Evolutionary conservation across 192 early-diverging fungal species (phyloP).

Genomic region (Entomortierella chlamydospora): DNA sequence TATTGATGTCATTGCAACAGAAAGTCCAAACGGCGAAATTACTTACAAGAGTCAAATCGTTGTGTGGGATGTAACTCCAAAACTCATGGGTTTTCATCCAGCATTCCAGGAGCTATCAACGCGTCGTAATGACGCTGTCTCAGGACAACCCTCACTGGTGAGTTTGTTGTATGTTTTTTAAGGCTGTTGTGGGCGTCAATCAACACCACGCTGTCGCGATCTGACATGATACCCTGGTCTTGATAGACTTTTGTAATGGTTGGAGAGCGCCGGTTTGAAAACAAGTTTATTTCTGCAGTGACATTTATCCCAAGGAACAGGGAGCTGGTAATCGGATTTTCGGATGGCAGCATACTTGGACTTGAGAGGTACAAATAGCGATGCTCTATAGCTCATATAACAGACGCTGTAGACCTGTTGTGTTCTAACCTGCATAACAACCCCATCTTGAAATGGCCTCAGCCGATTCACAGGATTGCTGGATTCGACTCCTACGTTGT

Average conservation of each 20-base stretch:
- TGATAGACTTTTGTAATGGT: slow-evolving; percentile 47
- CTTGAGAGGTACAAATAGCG: slow-evolving; percentile 44
- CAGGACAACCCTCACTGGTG: slow-evolving; percentile 50
- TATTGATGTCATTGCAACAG: neutral
- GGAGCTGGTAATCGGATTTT: slow-evolving; percentile 42
- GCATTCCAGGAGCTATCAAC: slow-evolving; percentile 51
- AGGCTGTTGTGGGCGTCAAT: no score
- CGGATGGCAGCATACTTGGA: slow-evolving; percentile 43
- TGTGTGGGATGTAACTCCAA: slow-evolving; percentile 41
- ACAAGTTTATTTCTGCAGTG: slow-evolving; percentile 39
- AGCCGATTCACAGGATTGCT: slow-evolving; percentile 29
- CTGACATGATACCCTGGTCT: neutral
- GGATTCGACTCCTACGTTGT: slow-evolving; percentile 20
- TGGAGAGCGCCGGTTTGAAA: slow-evolving; percentile 37
- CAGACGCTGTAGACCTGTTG: neutral
- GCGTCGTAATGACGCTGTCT: slow-evolving; percentile 37
- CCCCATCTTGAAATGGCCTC: neutral
- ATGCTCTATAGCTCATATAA: no score
- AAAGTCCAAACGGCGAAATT: slow-evolving; percentile 2
- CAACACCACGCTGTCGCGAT: no score
- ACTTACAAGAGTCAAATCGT: slow-evolving; percentile 36
- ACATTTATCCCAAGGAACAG: slow-evolving; percentile 28
- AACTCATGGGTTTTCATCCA: slow-evolving; percentile 42
- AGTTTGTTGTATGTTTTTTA: neutral
- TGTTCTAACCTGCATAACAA: neutral